Conservation (phyloP, 768 basidiomycete species). For the Tylopilus subfusipes region DNA sequence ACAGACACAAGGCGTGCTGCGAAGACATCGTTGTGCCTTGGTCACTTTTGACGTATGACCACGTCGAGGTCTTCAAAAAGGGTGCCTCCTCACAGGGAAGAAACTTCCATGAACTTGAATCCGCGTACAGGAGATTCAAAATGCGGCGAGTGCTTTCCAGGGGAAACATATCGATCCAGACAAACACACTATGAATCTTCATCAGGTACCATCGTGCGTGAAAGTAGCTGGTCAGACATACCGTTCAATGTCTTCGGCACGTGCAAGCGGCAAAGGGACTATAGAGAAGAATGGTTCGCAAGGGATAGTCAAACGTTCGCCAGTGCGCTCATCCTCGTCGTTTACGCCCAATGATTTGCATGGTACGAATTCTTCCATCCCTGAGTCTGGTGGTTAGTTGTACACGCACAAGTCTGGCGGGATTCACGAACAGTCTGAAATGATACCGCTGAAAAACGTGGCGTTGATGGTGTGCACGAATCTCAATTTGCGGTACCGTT, state of each 20-base stretch:
- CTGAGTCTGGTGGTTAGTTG: constrained; percentile 25
- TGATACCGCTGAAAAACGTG: constrained; percentile 29
- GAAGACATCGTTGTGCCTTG: constrained; percentile 10
- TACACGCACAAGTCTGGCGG: background rate
- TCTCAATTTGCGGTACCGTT: constrained; percentile 51
- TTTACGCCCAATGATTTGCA: constrained; percentile 31
- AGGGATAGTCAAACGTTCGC: constrained; percentile 43
- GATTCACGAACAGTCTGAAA: constrained; percentile 38
- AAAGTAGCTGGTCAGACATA: constrained; percentile 20
- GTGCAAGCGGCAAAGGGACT: constrained; percentile 32
- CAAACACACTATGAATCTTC: constrained; percentile 35
- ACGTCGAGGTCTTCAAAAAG: constrained; percentile 26
- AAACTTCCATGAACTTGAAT: constrained; percentile 31
- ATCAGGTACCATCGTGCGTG: background rate
- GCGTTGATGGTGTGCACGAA: constrained; percentile 38
- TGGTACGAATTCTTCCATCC: constrained; percentile 40
- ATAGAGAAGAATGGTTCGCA: constrained; percentile 39
- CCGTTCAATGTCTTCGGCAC: constrained; percentile 43
- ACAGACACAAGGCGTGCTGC: constrained; percentile 25
- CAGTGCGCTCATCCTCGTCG: constrained; percentile 38
- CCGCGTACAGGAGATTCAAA: constrained; percentile 32
- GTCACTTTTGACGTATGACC: constrained; percentile 21
- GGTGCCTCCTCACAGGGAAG: constrained; percentile 19
- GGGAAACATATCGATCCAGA: constrained; percentile 51
- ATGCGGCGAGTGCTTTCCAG: constrained; percentile 47